Conservation (phyloP, 306 rosid genomes). For the Sicyos baderoa region DNA sequence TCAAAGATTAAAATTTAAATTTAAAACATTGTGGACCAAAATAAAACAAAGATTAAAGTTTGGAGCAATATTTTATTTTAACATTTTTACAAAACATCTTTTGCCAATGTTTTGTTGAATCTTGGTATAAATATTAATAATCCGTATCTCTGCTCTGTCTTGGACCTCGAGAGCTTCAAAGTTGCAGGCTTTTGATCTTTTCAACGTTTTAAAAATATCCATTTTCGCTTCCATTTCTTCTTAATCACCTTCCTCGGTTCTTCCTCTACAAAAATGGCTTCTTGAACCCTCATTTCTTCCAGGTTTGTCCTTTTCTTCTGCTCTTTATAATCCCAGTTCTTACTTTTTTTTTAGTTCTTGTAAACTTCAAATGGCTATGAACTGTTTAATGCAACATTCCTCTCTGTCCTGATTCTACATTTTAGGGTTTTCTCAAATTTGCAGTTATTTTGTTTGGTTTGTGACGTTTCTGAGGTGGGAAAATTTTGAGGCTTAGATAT, state of each 20-base stretch:
- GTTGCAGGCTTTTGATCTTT: conserved; percentile 37
- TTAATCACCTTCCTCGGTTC: conserved; percentile 16
- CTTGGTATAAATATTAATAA: neutral
- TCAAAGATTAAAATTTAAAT: too few relatives aligned
- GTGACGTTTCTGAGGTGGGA: neutral
- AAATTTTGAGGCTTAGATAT: neutral
- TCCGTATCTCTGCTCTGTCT: conserved; percentile 19
- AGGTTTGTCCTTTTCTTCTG: neutral
- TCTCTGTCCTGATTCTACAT: neutral
- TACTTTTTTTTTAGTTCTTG: neutral
- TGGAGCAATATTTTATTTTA: too few relatives aligned
- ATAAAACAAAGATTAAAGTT: too few relatives aligned
- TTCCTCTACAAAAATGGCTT: neutral
- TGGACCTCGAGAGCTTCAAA: conserved; percentile 37
- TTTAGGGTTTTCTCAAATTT: neutral
- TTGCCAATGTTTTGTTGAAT: neutral
- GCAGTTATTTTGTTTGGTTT: neutral
- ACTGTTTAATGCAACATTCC: neutral
- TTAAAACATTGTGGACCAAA: too few relatives aligned
- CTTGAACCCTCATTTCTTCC: neutral
- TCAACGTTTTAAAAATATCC: conserved; percentile 28
- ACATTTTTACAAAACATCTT: too few relatives aligned
- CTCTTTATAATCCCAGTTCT: neutral
- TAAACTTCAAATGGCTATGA: neutral
- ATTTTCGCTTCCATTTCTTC: conserved; percentile 27